These are phyloP conservation scores for Saccharomycopsis sp. DNA, from an alignment of 805 yeast species.

Conservation along the genomic window DNA sequence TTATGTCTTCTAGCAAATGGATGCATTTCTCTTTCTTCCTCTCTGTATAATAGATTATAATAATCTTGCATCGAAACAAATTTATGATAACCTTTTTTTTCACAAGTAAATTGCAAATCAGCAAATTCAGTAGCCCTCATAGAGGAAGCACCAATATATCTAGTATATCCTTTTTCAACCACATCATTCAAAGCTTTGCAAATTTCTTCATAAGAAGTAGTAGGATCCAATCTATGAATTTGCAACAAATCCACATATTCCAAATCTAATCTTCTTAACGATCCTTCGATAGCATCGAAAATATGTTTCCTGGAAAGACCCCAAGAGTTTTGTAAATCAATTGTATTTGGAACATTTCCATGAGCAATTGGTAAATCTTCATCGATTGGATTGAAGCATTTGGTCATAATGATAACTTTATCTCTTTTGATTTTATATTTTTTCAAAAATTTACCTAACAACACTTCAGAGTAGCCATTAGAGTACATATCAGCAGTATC, in stretches of 20 bases:
- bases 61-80: constrained; percentile 50
- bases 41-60: constrained; percentile 46
- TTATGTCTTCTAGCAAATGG: constrained; percentile 37
- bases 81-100: constrained; percentile 43
- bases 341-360: no score
- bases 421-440: constrained; percentile 31
- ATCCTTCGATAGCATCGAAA: constrained; percentile 31
- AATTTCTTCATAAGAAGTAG: constrained; percentile 39
- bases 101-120: constrained; percentile 45
- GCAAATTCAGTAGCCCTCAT: constrained; percentile 49
- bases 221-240: constrained; percentile 47
- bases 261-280: constrained; percentile 38
- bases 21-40: constrained; percentile 54
- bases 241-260: constrained; percentile 44
- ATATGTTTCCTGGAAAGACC: constrained; percentile 39
- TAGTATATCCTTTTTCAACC: constrained; percentile 35
- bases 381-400: constrained; percentile 28
- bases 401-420: constrained; percentile 37
- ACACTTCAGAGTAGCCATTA: constrained; percentile 36
- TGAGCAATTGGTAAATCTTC: no score
- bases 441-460: constrained; percentile 43
- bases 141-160: constrained; percentile 58
- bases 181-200: constrained; percentile 48
- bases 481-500: constrained; percentile 41
- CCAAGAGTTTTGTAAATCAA: constrained; percentile 21